Conservation (phyloP, 2,329 filamentous ascomycete genomes). For the Sporothrix dimorphospora region DNA sequence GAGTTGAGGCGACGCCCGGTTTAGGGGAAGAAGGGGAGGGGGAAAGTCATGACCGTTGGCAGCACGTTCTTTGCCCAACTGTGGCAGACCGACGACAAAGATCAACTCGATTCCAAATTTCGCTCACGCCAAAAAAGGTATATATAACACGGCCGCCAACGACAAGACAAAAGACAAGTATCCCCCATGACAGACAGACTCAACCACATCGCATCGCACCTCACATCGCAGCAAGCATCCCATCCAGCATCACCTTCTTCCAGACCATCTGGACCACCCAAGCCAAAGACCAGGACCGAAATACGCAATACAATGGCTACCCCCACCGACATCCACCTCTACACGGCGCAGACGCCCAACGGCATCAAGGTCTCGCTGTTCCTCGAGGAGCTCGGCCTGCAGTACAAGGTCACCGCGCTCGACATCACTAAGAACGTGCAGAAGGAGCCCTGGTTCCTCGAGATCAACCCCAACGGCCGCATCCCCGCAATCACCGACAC, state of each 20-base stretch:
- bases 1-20: not conserved
- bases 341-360: constrained; percentile 83
- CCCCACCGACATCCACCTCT: constrained; percentile 72
- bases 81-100: not conserved
- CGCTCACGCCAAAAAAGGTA: not conserved
- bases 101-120: not conserved
- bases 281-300: not conserved
- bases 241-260: not conserved
- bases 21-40: not conserved
- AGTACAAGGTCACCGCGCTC: constrained; percentile 74
- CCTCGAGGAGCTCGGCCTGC: constrained; percentile 79
- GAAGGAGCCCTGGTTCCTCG: constrained; percentile 81
- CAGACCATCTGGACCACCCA: not conserved
- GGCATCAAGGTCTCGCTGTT: constrained; percentile 88
- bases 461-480: constrained; percentile 90
- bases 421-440: constrained; percentile 76
- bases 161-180: not conserved
- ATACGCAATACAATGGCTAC: constrained; percentile 43
- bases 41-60: not conserved
- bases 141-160: not conserved
- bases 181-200: constrained; percentile 6
- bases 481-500: constrained; percentile 87
- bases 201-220: not conserved
- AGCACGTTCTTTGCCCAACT: not conserved
- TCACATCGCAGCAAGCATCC: not conserved